Conservation (phyloP, 192 early-diverging fungal genomes). For the Mortierella alpina region DNA sequence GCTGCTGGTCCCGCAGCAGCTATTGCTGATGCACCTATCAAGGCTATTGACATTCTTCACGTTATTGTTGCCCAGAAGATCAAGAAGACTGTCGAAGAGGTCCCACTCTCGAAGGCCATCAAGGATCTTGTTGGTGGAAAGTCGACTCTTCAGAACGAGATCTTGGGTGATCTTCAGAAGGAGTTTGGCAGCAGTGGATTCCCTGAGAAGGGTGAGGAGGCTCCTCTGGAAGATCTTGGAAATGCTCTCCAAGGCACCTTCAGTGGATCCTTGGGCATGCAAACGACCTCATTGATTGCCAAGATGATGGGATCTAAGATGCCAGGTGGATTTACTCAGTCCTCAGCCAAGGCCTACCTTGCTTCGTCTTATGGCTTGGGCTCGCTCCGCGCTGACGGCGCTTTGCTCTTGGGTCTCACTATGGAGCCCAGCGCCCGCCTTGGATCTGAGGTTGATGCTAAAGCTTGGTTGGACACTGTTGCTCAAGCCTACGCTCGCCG, state of each 20-base stretch:
- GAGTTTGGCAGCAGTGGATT: conserved; percentile 83
- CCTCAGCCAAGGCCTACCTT: conserved; percentile 82
- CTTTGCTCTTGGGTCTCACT: conserved; percentile 81
- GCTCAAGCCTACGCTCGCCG: conserved; percentile 77
- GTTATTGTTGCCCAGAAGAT: conserved; percentile 92
- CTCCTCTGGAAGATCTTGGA: conserved; percentile 85
- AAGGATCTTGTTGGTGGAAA: conserved; percentile 97
- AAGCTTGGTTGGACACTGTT: conserved; percentile 80
- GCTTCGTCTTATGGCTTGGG: conserved; percentile 79
- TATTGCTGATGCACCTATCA: conserved; percentile 77
- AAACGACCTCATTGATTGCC: conserved; percentile 75
- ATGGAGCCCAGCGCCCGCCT: conserved; percentile 88
- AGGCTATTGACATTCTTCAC: conserved; percentile 85
- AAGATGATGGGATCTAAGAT: conserved; percentile 90
- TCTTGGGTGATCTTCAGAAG: conserved; percentile 93
- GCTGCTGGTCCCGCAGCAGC: conserved; percentile 43
- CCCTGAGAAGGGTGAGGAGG: conserved; percentile 94
- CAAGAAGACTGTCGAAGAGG: conserved; percentile 82
- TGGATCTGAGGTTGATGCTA: conserved; percentile 79
- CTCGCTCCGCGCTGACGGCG: conserved; percentile 76
- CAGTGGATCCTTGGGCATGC: conserved; percentile 86
- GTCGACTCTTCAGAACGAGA: conserved; percentile 97
- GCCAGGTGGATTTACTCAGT: conserved; percentile 89
- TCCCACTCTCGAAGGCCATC: conserved; percentile 82
- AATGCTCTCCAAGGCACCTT: conserved; percentile 68